Conservation (phyloP, 2,329 filamentous ascomycete genomes). For the Diaporthe sp. region DNA sequence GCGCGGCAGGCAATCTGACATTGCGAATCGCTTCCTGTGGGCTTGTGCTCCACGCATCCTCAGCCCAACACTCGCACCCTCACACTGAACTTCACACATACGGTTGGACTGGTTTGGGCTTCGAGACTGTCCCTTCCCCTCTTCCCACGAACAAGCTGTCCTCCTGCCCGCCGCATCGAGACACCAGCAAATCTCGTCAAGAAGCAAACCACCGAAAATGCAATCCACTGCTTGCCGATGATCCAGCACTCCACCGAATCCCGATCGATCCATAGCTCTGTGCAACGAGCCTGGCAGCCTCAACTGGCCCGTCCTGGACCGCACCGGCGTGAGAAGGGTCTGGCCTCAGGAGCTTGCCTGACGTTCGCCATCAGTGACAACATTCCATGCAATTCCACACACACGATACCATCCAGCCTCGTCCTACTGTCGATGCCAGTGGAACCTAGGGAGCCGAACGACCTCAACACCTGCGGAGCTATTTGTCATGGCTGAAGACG, state of each 20-base stretch:
- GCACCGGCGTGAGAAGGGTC: conserved; percentile 33
- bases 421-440: background rate
- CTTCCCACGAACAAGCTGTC: background rate
- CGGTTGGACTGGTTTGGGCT: background rate
- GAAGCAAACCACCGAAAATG: background rate
- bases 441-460: conserved; percentile 25
- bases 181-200: background rate
- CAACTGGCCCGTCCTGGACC: conserved; percentile 11
- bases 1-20: conserved; percentile 21
- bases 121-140: background rate
- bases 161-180: background rate
- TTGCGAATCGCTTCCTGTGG: conserved; percentile 18
- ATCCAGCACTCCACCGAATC: conserved; percentile 16
- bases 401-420: background rate
- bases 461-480: conserved; percentile 30
- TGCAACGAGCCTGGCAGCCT: conserved; percentile 29
- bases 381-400: background rate
- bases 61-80: background rate
- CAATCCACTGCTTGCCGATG: conserved; percentile 18
- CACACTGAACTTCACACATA: background rate
- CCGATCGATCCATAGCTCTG: conserved; percentile 21
- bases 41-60: background rate
- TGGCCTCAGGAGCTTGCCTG: conserved; percentile 11
- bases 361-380: background rate
- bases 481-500: conserved; percentile 53